A percentile compares a stretch with the other conserved stretches of the same genome.
Evolutionary conservation across 2,329 filamentous ascomycete genomes (phyloP).

Genomic region (Sporothrix schenckii): DNA sequence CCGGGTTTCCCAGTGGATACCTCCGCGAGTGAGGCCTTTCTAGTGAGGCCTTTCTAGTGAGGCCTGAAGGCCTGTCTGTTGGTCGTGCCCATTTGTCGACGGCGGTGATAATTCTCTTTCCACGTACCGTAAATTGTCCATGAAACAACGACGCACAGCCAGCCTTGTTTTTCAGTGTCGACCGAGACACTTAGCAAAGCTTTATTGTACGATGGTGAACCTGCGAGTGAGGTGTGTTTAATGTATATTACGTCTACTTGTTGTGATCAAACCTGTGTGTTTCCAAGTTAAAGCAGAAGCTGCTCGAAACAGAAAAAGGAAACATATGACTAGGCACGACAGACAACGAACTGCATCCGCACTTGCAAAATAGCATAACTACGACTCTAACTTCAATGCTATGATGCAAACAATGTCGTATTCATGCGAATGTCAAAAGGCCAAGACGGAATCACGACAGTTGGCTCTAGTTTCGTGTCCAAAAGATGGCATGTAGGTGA

Average conservation of each 20-base stretch:
- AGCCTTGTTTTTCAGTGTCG: neutral
- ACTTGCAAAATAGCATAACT: neutral
- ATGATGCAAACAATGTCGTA: no score
- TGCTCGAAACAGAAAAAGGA: neutral
- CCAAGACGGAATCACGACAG: no score
- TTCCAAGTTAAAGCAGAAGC: neutral
- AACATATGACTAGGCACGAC: neutral
- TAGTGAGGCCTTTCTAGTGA: neutral
- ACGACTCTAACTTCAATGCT: no score
- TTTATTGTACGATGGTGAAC: neutral
- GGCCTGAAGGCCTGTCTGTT: neutral
- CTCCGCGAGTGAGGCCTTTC: constrained; percentile 4
- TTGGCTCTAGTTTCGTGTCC: no score
- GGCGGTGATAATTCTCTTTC: neutral
- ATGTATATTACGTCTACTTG: neutral
- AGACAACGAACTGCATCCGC: neutral
- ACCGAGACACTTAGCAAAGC: neutral
- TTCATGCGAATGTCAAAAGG: no score
- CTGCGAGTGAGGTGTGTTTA: neutral
- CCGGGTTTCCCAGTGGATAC: neutral
- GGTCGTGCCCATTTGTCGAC: neutral
- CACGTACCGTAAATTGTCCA: neutral
- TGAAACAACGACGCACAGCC: constrained; percentile 22
- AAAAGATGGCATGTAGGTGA: no score
- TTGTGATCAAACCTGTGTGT: neutral